Base-by-base conservation (phyloP, 208 protist genomes). In the Leishmania tropica region DNA sequence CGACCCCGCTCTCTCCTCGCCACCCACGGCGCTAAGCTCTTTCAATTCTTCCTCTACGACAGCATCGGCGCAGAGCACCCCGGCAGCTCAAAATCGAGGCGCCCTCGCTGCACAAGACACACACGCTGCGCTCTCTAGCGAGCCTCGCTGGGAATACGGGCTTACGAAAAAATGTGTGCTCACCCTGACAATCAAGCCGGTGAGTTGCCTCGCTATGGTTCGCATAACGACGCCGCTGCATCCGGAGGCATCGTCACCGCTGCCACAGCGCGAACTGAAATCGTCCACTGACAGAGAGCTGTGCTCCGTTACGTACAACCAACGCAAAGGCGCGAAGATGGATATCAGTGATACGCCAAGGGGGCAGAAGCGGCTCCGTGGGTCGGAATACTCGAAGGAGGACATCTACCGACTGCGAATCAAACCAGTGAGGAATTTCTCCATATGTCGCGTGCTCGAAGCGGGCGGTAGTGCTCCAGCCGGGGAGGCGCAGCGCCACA, bases 161-260 rank as follows among this genome's bases (percentile, higher is more conserved):
- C 70, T 24, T 31, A 54, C 70, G 28, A 74, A 74, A 37, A 37
- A 31, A 74, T 19, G 51, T 7, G 45, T 53, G 28, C 45, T 74
- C 5, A 17, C 70, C 51, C 70, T 74, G 70, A 54, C 19, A 74
- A 74, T 74, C 24, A 28, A 74, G 24, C 70, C 70, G 24, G 70
- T 53, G 45, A 54, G 70, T 53, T 47, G 40, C 45, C 70, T 53
- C 70, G 45, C 45, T 24, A 40, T 74, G 70, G 40, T 74, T 74
- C 70, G 70, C 42, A 8, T 74, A 45, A 6, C 70, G 28, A 8
- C 24, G 47, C 21, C 24, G 45, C 24, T 35, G 42, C 28, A 45
- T 74, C 70, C 21, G 42, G 45, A 74, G 28, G 70, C 42, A 21
- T 51, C 40, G 0, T 37, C 70, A 51, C 42, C 37, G 47, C 70